Percentiles rank a stretch among this genome's conserved stretches.
Evolutionary conservation across 2,329 filamentous ascomycete species (phyloP).

Genomic region (Sporothrix inflata): DNA sequence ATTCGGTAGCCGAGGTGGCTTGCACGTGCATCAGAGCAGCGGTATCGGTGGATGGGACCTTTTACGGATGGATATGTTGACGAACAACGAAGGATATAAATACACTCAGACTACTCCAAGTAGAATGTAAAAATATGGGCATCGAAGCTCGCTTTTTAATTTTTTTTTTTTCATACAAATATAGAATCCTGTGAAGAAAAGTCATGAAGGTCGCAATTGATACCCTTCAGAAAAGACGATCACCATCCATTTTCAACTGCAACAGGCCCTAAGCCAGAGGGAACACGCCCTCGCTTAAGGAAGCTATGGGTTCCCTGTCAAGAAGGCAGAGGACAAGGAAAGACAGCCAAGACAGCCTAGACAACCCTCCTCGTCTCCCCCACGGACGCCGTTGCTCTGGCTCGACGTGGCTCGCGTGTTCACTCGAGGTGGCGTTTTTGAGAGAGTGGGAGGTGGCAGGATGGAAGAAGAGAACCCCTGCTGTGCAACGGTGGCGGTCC

Average conservation of each 20-base stretch:
- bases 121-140: no score
- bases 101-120: no score
- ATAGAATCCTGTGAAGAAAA: no score
- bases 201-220: neutral
- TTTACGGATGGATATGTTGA: neutral
- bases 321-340: neutral
- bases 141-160: no score
- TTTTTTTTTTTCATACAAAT: no score
- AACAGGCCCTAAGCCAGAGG: neutral
- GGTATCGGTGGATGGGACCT: neutral
- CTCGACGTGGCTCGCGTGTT: conserved; percentile 7
- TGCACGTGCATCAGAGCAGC: neutral
- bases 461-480: neutral
- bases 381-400: conserved; percentile 19
- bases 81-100: neutral
- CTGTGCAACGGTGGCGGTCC: neutral
- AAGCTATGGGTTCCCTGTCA: neutral
- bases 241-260: neutral
- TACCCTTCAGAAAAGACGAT: no score
- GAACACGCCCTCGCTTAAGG: neutral
- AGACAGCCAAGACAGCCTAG: neutral
- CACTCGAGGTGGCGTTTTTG: neutral
- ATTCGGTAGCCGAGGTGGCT: conserved; percentile 20
- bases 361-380: neutral
- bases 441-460: neutral